Evolutionary conservation across 2,329 filamentous ascomycete genomes (phyloP), one percentile per base, ranked within the genome.

Genomic region (Calonectria honghensis): DNA sequence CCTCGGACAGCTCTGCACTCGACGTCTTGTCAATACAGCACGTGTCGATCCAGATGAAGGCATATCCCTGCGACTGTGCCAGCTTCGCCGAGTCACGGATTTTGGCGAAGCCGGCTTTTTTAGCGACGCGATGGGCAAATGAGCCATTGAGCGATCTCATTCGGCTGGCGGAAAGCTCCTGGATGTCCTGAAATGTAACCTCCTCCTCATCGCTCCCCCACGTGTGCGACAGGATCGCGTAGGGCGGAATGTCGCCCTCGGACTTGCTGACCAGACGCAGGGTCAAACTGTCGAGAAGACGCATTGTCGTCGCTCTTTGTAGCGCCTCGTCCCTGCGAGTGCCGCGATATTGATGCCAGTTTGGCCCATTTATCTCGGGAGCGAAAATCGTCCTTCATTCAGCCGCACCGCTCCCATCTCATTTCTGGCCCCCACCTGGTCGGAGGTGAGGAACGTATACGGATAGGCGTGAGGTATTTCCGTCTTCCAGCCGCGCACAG

Each of bases 1-100:
- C 73, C 54, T 77, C 75, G 29, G 72, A 64, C 18, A 75, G 52
- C 54, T 77, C 76, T 27, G 76, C 72, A 37, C 72, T 74, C 24
- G 65, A 71, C n/a, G 67, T 61, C 69, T 77, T 77, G 63, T 77
- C 76, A 54, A 77, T 77, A 57, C 76, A 77, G 64, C 70, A 74
- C 2, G 73, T 72, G 35, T 77, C 76, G 6, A 76, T 68, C 76
- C 76, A 77, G 27, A 68, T 66, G 13, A 27, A 59, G 16, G 66
- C 67, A 3, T 66, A 20, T 11, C 45, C n/a, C 29, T 52, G 48
- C 9, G 64, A 59, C 32, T 37, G n/a, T 11, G 48, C 32, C 14
- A 39, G 35, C 48, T 37, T 5, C 4, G 59, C 68, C 9, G 29
- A 35, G 52, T 64, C 52, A 18, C 61, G 29, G 16, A 67, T 71